Percentiles rank a stretch among this genome's conserved stretches.
phyloP scores from a whole-genome alignment of 2,329 filamentous ascomycete genomes.

The Aspergillus eucalypticola region DNA sequence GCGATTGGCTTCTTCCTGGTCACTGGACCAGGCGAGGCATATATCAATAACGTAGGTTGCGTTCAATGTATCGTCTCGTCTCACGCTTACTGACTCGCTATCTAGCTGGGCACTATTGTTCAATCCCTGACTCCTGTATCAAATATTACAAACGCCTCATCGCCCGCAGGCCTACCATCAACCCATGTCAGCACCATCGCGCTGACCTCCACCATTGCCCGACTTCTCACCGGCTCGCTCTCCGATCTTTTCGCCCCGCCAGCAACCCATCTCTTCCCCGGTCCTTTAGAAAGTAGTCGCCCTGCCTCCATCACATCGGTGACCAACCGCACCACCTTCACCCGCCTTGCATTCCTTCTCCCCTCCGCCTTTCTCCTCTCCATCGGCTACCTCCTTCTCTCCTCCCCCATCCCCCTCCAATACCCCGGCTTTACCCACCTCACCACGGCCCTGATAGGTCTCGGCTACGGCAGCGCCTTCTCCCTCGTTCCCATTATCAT shows the following conservation, averaged over 20 bases:
- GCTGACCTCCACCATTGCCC: conserved; percentile 83
- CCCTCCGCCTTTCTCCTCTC: conserved; percentile 73
- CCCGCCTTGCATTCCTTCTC: conserved; percentile 77
- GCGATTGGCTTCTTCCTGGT: conserved; percentile 89
- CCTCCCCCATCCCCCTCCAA: conserved; percentile 75
- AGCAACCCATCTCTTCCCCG: conserved; percentile 61
- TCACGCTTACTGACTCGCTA: background rate
- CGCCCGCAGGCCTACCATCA: conserved; percentile 62
- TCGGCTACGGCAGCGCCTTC: conserved; percentile 92
- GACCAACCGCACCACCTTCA: conserved; percentile 58
- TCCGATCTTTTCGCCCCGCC: conserved; percentile 81
- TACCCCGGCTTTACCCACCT: conserved; percentile 81
- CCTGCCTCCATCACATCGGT: conserved; percentile 34
- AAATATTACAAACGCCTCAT: conserved; percentile 49
- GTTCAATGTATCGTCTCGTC: too few species aligned
- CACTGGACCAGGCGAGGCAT: conserved; percentile 92
- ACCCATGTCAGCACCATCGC: conserved; percentile 94
- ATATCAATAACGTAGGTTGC: conserved; percentile 77
- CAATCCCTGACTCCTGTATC: conserved; percentile 73
- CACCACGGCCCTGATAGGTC: conserved; percentile 79
- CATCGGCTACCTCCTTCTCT: conserved; percentile 73
- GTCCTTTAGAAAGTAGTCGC: conserved; percentile 46
- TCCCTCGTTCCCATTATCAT: conserved; percentile 87
- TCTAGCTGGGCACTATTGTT: conserved; percentile 78
- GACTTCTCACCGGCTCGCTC: conserved; percentile 83